A percentile compares a stretch with the other conserved stretches of the same genome.
phyloP scores from a whole-genome alignment of 345 rosid species.

The Pseudoturritis turrita region DNA sequence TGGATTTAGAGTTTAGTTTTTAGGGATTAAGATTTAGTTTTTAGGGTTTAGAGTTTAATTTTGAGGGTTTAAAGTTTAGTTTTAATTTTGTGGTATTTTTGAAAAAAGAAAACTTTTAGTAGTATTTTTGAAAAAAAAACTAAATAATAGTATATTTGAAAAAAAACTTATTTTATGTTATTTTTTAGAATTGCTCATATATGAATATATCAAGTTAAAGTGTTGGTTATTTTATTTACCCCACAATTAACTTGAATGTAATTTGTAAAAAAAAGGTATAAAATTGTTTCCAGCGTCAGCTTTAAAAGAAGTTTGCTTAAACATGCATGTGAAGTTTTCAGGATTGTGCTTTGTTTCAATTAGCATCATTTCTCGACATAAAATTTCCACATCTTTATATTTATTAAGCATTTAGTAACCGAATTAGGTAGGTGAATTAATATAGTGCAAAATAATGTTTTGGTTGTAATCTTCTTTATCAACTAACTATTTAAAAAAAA shows the following conservation, averaged over 20 bases:
- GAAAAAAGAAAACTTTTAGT: too few relatives aligned
- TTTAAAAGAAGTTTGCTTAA: background rate
- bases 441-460: constrained; percentile 5
- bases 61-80: too few relatives aligned
- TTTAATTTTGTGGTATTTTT: too few relatives aligned
- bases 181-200: too few relatives aligned
- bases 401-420: constrained; percentile 20
- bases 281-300: background rate
- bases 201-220: background rate
- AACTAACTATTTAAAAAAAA: background rate
- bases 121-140: too few relatives aligned
- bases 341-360: constrained; percentile 10
- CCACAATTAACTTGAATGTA: background rate
- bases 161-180: too few relatives aligned
- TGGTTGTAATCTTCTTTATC: constrained; percentile 12
- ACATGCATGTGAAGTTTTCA: background rate
- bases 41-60: too few relatives aligned
- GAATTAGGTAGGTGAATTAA: constrained; percentile 18
- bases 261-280: background rate
- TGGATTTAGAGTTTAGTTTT: too few relatives aligned
- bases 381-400: background rate
- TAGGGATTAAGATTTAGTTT: too few relatives aligned
- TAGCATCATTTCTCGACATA: background rate
- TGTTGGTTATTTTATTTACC: background rate
- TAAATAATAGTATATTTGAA: too few relatives aligned